Evolutionary conservation across 2,329 filamentous ascomycete genomes (phyloP).

Genomic region (Truncatella angustata): DNA sequence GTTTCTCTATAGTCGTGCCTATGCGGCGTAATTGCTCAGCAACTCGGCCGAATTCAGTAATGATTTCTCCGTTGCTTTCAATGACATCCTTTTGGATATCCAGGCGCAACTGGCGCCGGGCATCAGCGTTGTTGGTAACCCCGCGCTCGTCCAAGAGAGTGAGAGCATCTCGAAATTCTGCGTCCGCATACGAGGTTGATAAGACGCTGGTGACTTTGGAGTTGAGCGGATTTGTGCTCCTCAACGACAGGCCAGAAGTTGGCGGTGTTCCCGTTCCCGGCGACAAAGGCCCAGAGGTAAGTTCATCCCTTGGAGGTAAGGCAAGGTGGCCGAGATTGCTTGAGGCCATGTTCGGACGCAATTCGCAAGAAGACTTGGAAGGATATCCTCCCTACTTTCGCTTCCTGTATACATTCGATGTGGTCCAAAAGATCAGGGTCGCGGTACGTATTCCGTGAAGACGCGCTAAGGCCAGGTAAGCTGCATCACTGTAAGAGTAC

Average conservation of each 20-base stretch:
- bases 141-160: conserved; percentile 71
- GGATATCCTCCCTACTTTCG: too few species aligned
- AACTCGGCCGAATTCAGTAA: conserved; percentile 84
- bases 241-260: conserved; percentile 31
- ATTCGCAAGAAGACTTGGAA: too few species aligned
- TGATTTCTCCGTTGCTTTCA: conserved; percentile 84
- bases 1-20: conserved; percentile 70
- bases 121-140: conserved; percentile 72
- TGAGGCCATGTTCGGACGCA: conserved; percentile 31
- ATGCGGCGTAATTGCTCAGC: conserved; percentile 91
- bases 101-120: conserved; percentile 73
- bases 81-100: conserved; percentile 91
- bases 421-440: too few species aligned
- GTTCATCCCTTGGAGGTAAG: conserved; percentile 24
- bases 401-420: too few species aligned
- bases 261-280: conserved; percentile 29
- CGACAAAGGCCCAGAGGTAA: conserved; percentile 27
- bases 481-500: too few species aligned
- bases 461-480: too few species aligned
- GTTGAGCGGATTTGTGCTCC: conserved; percentile 64
- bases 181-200: conserved; percentile 88
- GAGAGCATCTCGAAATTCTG: conserved; percentile 85
- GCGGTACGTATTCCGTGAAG: too few species aligned
- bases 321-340: conserved; percentile 23
- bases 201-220: conserved; percentile 82